Conservation (phyloP, 306 rosid genomes). For the Crotalaria pallida region DNA sequence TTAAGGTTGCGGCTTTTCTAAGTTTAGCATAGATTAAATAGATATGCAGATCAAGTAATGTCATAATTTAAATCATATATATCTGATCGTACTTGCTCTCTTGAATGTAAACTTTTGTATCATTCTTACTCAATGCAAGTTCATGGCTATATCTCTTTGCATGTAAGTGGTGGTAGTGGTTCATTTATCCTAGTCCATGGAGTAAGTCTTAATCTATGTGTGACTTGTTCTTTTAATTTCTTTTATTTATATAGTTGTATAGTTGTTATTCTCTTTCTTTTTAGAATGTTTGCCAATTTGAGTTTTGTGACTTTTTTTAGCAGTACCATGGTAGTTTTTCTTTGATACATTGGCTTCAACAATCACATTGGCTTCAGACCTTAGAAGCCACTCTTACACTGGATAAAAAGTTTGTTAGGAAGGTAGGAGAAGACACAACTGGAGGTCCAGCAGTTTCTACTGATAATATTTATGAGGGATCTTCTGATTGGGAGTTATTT, state of each 20-base stretch:
- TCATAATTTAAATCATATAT: background rate
- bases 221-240: conserved; percentile 1
- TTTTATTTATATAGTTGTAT: conserved; percentile 2
- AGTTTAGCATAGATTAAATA: no score
- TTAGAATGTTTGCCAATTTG: no score
- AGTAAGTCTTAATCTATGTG: conserved; percentile 45
- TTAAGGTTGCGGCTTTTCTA: no score
- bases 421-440: conserved; percentile 76
- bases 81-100: conserved; percentile 5
- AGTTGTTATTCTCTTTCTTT: background rate
- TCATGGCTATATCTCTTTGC: conserved; percentile 57
- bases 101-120: conserved; percentile 57
- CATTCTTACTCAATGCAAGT: no score
- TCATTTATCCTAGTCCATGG: conserved; percentile 89
- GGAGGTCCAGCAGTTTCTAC: conserved; percentile 89
- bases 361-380: conserved; percentile 95
- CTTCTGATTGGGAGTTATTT: conserved; percentile 79
- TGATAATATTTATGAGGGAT: conserved; percentile 88
- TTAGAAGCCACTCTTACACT: conserved; percentile 95
- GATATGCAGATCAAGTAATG: conserved; percentile 35
- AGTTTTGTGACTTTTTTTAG: no score
- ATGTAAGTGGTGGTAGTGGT: conserved; percentile 44
- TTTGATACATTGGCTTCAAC: conserved; percentile 93
- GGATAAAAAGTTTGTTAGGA: conserved; percentile 88
- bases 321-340: no score